phyloP scores from a whole-genome alignment of 1,139 yeast genomes.

The Candida tropicalis region DNA sequence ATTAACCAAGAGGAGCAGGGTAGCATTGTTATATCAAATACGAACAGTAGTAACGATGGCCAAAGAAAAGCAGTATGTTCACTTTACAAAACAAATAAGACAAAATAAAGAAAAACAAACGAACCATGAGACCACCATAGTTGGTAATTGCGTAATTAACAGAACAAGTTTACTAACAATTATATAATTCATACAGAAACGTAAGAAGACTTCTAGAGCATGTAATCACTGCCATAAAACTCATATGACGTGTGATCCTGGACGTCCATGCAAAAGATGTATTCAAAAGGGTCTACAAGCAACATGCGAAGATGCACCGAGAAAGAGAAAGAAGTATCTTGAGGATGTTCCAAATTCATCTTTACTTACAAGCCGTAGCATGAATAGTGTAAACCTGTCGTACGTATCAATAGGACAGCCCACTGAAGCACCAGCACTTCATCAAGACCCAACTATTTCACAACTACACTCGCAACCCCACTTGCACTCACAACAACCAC shows the following conservation, averaged over 20 bases:
- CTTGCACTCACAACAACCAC: not conserved
- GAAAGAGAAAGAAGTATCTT: conserved; percentile 83
- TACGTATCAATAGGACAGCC: not conserved
- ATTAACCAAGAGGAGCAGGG: conserved; percentile 1
- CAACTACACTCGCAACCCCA: not conserved
- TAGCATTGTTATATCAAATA: not conserved
- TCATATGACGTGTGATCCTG: conserved; percentile 83
- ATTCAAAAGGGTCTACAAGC: conserved; percentile 64
- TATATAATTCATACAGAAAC: conserved; percentile 24
- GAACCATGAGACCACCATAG: not conserved
- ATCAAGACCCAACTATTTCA: not conserved
- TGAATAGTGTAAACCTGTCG: not conserved
- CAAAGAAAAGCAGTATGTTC: conserved; percentile 1
- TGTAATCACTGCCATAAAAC: conserved; percentile 86
- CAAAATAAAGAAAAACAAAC: not conserved
- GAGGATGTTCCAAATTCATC: conserved; percentile 50
- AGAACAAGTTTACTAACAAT: conserved; percentile 7
- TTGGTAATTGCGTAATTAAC: not conserved
- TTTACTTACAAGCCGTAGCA: conserved; percentile 10
- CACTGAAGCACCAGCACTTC: not conserved
- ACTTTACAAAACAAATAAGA: not conserved
- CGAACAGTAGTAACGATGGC: conserved; percentile 1
- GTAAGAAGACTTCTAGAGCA: conserved; percentile 73
- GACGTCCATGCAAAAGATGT: conserved; percentile 84
- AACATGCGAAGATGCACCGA: conserved; percentile 88